Evolutionary conservation across 192 early-diverging fungal species (phyloP), one percentile per base, ranked within the genome.

Genomic region (Lobosporangium transversale): DNA sequence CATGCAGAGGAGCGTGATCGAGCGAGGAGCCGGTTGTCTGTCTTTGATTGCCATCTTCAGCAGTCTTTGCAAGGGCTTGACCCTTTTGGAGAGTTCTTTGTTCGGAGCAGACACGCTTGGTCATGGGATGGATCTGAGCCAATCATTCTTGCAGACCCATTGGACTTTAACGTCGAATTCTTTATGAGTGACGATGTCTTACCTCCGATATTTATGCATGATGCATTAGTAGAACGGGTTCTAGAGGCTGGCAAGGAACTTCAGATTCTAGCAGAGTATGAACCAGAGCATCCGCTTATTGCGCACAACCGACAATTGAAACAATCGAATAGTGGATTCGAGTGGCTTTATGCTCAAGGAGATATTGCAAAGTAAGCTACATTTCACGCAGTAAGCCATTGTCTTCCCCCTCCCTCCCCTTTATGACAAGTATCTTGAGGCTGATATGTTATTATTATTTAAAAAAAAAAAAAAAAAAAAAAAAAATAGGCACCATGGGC

Each of bases 161-260:
- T 73, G 14, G 53, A 62, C 20, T 59, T 65, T 47, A 32, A 59
- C 17, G 20, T 15, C 11, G 45, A 61, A 20, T 70, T 70, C 42
- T 42, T 32, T n/a, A 63, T 70, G 44, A 56, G 55, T 20, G 49
- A 37, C 0, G 42, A 40, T 2, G 23, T 54, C 1, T 24, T 29
- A 3, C 55, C 78, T 20, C 68, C 73, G 17, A 55, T 36, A 14
- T 83, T 80, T 42, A 56, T 83, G n/a, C 51, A 53, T 15, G 43
- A 56, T 10, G 29, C 51, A 15, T 65, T 80, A 5, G 79, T 73
- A 2, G 33, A 67, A 9, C 52, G 64, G 24, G 59, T 82, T 9
- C 24, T 84, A 12, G 70, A 81, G 30, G 71, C 80, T n/a, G 80
- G 80, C 5, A 82, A 80, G 37, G 79, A 79, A 27, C 65, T 84